A percentile compares a stretch with the other conserved stretches of the same genome.
These are phyloP conservation scores for Endocalyx cinctus DNA, from an alignment of 2,329 filamentous ascomycete genomes.

Conservation along the genomic window DNA sequence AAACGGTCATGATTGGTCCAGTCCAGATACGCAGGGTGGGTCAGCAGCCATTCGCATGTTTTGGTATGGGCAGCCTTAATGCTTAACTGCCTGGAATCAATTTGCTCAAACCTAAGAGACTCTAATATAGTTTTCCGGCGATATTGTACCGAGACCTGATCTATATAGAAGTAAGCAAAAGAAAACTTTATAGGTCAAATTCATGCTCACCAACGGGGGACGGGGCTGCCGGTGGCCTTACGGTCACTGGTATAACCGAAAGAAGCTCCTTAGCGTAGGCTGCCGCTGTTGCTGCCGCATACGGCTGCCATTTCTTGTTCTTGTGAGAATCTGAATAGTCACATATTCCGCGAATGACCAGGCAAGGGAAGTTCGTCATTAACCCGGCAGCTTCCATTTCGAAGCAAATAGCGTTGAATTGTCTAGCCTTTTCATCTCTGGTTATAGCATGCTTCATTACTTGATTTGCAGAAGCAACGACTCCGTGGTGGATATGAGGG, in stretches of 20 bases:
- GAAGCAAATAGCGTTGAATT: slow-evolving; percentile 9
- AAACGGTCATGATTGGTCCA: slow-evolving; percentile 26
- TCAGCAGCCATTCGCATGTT: slow-evolving; percentile 22
- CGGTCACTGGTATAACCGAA: too few species aligned
- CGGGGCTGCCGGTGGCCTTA: too few species aligned
- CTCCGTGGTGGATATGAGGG: slow-evolving; percentile 11
- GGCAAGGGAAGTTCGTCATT: slow-evolving; percentile 1
- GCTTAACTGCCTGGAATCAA: slow-evolving; percentile 11
- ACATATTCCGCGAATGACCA: slow-evolving; percentile 8
- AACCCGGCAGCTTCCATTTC: slow-evolving; percentile 13
- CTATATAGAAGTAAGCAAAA: too few species aligned
- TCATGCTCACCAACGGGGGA: too few species aligned
- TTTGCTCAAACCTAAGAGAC: slow-evolving; percentile 16
- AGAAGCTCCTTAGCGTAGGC: slow-evolving; percentile 7
- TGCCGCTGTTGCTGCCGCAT: slow-evolving; percentile 6
- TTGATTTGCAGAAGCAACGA: slow-evolving; percentile 12
- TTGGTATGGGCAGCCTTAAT: slow-evolving; percentile 16
- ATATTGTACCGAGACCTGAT: neutral
- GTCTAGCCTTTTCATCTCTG: slow-evolving; percentile 6
- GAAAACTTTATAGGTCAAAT: too few species aligned
- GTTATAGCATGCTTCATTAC: slow-evolving; percentile 10
- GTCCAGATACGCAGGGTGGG: slow-evolving; percentile 20
- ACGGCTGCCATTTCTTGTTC: slow-evolving; percentile 6
- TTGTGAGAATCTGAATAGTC: slow-evolving; percentile 11
- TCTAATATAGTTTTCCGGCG: slow-evolving; percentile 3